Evolutionary conservation across 2,329 filamentous ascomycete species (phyloP), one percentile per base, ranked within the genome.

Genomic region (Pseudogymnoascus sp.): DNA sequence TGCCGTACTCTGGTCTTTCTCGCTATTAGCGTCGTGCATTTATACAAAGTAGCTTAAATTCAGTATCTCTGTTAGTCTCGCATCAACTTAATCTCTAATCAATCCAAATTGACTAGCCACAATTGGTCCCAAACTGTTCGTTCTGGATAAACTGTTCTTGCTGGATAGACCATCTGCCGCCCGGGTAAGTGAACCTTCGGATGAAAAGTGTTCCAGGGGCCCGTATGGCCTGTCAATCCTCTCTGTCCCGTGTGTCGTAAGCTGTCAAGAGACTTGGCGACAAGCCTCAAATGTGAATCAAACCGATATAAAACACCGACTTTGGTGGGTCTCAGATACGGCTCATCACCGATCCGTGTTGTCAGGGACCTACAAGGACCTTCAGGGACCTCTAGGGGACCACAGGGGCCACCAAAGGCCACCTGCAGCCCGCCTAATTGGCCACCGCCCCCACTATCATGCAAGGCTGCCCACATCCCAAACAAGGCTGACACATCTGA

Each of bases 21-120:
- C 46, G 46, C 46, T 53, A 53, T 53, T 53, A 53, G 46, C 46
- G 46, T 34, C n/a, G 25, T 53, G 46, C 46, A 53, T 53, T 53
- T 53, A 53, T 53, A 53, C 46, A 53, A 53, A 53, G 46, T 53
- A 53, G 46, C 46, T 53, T 53, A 53, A 53, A 53, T 53, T 34
- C 46, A 53, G 46, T 53, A 53, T 53, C 46, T 53, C 46, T 53
- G 46, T 53, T 53, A 53, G 46, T 53, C 46, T 53, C 46, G 46
- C 46, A 53, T 53, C 46, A 31, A 53, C 46, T 53, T 53, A 31
- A 53, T 53, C 25, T 53, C 46, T 53, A 53, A 53, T 53, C 25
- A 53, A 53, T 31, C 25, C 46, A 53, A 53, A 31, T 53, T 53
- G 46, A 31, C 46, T 53, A 53, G 46, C 46, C 46, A 31, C 46